Percentiles rank a stretch among this genome's conserved stretches.
phyloP scores from a whole-genome alignment of 2,329 filamentous ascomycete species.

The Golovinomyces cichoracearum region DNA sequence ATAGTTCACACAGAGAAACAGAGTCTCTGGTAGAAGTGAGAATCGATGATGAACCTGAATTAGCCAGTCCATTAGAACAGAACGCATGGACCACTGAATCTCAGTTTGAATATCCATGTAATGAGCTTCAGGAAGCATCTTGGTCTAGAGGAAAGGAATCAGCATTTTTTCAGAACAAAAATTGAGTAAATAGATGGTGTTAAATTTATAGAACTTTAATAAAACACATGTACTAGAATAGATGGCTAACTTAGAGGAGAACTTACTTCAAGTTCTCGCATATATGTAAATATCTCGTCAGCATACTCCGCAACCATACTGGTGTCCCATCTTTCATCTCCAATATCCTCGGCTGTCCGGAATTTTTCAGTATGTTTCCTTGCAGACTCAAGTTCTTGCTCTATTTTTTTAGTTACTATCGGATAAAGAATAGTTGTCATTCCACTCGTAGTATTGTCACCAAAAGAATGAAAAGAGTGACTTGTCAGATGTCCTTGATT shows the following conservation, averaged over 20 bases:
- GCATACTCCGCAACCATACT: constrained; percentile 96
- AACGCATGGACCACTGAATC: constrained; percentile 96
- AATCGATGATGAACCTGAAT: constrained; percentile 90
- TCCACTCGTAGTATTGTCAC: constrained; percentile 44
- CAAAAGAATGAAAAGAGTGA: constrained; percentile 48
- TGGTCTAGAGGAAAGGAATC: constrained; percentile 25
- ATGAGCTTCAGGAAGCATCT: constrained; percentile 62
- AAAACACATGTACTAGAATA: neutral
- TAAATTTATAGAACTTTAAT: neutral
- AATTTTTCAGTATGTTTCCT: constrained; percentile 11
- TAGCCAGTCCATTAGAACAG: constrained; percentile 92
- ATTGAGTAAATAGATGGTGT: neutral
- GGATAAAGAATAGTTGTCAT: constrained; percentile 44
- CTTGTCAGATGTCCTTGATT: constrained; percentile 50
- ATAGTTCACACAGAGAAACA: constrained; percentile 89
- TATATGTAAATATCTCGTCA: constrained; percentile 84
- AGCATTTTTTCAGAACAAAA: constrained; percentile 4
- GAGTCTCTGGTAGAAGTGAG: constrained; percentile 68
- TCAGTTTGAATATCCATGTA: constrained; percentile 98
- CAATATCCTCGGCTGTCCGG: constrained; percentile 41
- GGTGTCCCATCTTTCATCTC: constrained; percentile 77
- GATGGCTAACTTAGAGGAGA: neutral
- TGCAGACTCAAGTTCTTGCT: constrained; percentile 45
- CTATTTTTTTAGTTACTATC: constrained; percentile 38
- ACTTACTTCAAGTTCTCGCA: constrained; percentile 60